Evolutionary conservation across 495 filamentous ascomycete species (phyloP).

Genomic region (Talaromyces ruber): DNA sequence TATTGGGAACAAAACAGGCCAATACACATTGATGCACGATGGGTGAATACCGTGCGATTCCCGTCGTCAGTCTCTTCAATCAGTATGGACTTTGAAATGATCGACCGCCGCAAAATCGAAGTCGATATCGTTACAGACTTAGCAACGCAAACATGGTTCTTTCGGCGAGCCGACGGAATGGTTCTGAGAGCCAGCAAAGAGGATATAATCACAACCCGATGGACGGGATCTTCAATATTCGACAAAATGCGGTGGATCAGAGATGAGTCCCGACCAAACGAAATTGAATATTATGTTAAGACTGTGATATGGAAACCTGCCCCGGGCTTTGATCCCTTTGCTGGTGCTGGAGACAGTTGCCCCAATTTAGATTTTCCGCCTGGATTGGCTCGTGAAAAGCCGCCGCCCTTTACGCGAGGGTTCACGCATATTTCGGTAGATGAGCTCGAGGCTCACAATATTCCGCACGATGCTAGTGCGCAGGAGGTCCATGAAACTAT

Average conservation of each 20-base stretch:
- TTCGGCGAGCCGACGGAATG: conserved; percentile 13
- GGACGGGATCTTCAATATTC: conserved; percentile 21
- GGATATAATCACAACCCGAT: conserved; percentile 10
- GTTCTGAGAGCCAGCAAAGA: conserved; percentile 8
- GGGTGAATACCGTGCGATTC: conserved; percentile 14
- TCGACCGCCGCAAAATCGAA: conserved; percentile 17
- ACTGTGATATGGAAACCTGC: conserved; percentile 14
- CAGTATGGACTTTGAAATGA: conserved; percentile 19
- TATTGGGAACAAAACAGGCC: conserved; percentile 15
- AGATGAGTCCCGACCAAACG: conserved; percentile 16
- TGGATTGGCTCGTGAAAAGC: neutral
- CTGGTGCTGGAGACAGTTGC: neutral
- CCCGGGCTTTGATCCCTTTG: neutral
- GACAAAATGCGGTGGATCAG: conserved; percentile 14
- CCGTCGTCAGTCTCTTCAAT: conserved; percentile 17
- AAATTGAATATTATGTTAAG: conserved; percentile 21
- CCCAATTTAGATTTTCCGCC: neutral
- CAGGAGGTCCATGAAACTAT: neutral
- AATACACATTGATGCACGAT: conserved; percentile 13
- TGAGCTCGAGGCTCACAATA: neutral
- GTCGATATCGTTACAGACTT: conserved; percentile 15
- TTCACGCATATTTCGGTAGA: neutral
- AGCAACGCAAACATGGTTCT: conserved; percentile 17
- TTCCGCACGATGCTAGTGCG: neutral
- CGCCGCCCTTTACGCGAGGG: too few relatives aligned